Evolutionary conservation across 2,329 filamentous ascomycete genomes (phyloP), one percentile per base, ranked within the genome.

Genomic region (Colletotrichum tropicicola): DNA sequence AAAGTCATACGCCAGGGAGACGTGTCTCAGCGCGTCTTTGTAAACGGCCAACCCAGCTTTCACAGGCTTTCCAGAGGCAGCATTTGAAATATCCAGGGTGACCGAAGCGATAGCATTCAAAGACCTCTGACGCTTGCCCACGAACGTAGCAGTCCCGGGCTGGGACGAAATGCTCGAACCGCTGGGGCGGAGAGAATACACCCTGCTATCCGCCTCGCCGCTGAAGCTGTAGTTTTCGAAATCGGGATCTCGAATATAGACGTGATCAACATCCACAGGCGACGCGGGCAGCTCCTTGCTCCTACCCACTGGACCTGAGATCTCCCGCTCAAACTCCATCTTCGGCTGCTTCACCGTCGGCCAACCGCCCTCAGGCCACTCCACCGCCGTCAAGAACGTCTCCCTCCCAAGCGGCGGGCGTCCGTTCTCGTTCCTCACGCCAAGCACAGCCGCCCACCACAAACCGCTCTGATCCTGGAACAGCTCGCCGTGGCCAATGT

Each of bases 401-500:
- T 65, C 57, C 4, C 62, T 23, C 7, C 62, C 62, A 7, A 65
- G 30, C 15, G 51, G 51, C 17, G 30, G 51, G 15, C 32, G 8
- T n/a, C n/a, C 30, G 8, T 44, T 17, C 10, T 57, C 51, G 5
- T 52, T 53, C 0, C 57, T 19, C 2, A 65, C 57, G 10, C 43
- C 56, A 15, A 65, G 52, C 4, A 54, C 51, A 9, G 32, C 57
- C 1, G 73, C 77, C 79, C 79, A 81, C 77, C 79, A 82, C 51
- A 77, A 74, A 0, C 73, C 75, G 0, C 63, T 51, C 1, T 63
- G 66, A 60, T 88, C 85, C 51, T 85, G 80, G 63, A 88, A 87
- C 2, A 88, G 64, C 65, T 89, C 86, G 2, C 83, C 82, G 53
- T 89, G 86, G 0, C 86, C 86, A 0, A 86, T 79, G 1, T 84